A percentile compares a stretch with the other conserved stretches of the same genome.
phyloP scores from a whole-genome alignment of 225 moss, liverwort and hornwort genomes.

The Climacium dendroides region DNA sequence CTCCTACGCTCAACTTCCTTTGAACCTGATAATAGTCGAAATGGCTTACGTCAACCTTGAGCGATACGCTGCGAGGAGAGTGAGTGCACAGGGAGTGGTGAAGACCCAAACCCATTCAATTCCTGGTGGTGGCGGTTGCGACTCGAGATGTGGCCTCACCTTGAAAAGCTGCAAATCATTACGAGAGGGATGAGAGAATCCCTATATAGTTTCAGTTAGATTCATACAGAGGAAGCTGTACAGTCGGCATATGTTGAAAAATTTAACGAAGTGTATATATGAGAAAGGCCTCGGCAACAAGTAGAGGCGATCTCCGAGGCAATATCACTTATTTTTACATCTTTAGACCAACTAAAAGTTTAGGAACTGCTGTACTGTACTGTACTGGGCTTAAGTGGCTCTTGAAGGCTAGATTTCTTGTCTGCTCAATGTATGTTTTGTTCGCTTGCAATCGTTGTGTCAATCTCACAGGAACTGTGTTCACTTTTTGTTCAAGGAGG shows the following conservation, averaged over 20 bases:
- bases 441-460: neutral
- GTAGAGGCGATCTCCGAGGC: conserved; percentile 7
- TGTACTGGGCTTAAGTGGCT: neutral
- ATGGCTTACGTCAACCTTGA: neutral
- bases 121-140: neutral
- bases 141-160: neutral
- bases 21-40: neutral
- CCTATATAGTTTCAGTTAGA: neutral
- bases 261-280: conserved; percentile 5
- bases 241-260: neutral
- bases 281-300: conserved; percentile 15
- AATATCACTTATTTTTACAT: neutral
- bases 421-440: neutral
- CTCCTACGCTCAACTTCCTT: neutral
- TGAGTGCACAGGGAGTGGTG: neutral
- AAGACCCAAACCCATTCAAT: neutral
- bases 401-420: neutral
- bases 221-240: conserved; percentile 9
- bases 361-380: neutral
- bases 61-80: neutral
- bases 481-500: neutral
- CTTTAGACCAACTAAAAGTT: neutral
- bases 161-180: neutral
- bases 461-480: neutral
- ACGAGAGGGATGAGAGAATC: neutral